Percentiles rank a stretch among this genome's conserved stretches.
Conservation (phyloP, 2,329 filamentous ascomycete genomes). For the Drechslera avenae region DNA sequence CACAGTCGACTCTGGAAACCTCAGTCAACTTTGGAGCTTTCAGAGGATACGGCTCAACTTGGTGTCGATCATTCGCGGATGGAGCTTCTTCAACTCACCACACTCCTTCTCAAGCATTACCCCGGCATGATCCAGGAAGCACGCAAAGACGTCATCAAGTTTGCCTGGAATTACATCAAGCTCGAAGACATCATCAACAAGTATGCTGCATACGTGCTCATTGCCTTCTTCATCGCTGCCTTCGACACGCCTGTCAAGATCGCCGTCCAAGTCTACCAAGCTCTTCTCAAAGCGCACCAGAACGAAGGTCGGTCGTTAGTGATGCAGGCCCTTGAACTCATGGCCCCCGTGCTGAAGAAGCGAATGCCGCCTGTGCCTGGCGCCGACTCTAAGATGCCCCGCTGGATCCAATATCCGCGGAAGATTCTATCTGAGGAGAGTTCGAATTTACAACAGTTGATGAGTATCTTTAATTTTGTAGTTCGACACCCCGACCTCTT, state of each 20-base stretch:
- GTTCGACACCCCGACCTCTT: slow-evolving; percentile 92
- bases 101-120: slow-evolving; percentile 94
- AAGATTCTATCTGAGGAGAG: slow-evolving; percentile 93
- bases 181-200: slow-evolving; percentile 99
- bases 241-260: slow-evolving; percentile 98
- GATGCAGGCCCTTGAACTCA: slow-evolving; percentile 89
- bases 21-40: slow-evolving; percentile 74
- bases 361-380: slow-evolving; percentile 64
- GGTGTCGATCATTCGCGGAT: slow-evolving; percentile 95
- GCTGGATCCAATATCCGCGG: slow-evolving; percentile 89
- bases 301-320: slow-evolving; percentile 92
- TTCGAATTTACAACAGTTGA: slow-evolving; percentile 93
- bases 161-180: slow-evolving; percentile 94
- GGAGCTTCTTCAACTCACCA: slow-evolving; percentile 93
- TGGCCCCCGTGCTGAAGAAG: slow-evolving; percentile 92
- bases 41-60: slow-evolving; percentile 80
- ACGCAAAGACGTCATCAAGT: slow-evolving; percentile 98
- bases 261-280: slow-evolving; percentile 91
- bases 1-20: slow-evolving; percentile 94
- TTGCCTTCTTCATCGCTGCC: slow-evolving; percentile 95
- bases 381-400: slow-evolving; percentile 72
- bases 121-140: slow-evolving; percentile 85
- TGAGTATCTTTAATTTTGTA: slow-evolving; percentile 95
- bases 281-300: slow-evolving; percentile 88
- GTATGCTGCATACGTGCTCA: slow-evolving; percentile 94